Evolutionary conservation across 306 rosid species (phyloP), one percentile per base, ranked within the genome.

Genomic region (peach (Prunus persica)): DNA sequence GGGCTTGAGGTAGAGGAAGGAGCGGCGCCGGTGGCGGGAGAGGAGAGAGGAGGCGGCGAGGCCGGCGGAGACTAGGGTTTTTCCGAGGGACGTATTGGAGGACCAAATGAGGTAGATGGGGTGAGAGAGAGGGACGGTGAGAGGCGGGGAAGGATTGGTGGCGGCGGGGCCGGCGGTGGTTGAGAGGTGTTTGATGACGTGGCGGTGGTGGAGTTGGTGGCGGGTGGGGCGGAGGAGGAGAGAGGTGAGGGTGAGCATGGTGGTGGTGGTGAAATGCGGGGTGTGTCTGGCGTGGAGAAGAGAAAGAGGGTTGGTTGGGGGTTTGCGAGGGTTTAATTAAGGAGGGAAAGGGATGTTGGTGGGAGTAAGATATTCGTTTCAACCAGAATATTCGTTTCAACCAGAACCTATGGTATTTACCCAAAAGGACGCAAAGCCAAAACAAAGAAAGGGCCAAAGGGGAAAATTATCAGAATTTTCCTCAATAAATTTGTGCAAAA

Each of bases 61-160:
- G 78, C 98, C 98, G 27, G 97, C 58, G 80, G 98, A 95, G 77
- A 95, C 92, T 32, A 95, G 93, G 87, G 98, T 89, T 88, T 95
- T 95, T 34, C 98, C 98, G 27, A 95, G 88, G 51, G 87, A 88
- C 75, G 98, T 95, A 81, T 92, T 95, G 78, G 98, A 85, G 58
- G 92, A 95, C 95, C 98, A 92, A 0, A 95, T 77, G 69, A 84
- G 81, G 84, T 87, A 95, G 80, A 90, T 92, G 22, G 98, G 98
- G 79, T 85, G 83, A 72, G 95, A 81, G 60, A 90, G 91, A 2
- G 95, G 89, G 32, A 94, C 79, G 67, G 84, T 64, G 11, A 83
- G 78, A 2, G 83, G 78, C 11, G 67, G 89, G 65, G 63, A 79
- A 79, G 46, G 76, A 65, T 16, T 67, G 30, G 60, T 56, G 69